Base-by-base conservation (phyloP, 2,329 filamentous ascomycete species). In the Penicillium sp. region DNA sequence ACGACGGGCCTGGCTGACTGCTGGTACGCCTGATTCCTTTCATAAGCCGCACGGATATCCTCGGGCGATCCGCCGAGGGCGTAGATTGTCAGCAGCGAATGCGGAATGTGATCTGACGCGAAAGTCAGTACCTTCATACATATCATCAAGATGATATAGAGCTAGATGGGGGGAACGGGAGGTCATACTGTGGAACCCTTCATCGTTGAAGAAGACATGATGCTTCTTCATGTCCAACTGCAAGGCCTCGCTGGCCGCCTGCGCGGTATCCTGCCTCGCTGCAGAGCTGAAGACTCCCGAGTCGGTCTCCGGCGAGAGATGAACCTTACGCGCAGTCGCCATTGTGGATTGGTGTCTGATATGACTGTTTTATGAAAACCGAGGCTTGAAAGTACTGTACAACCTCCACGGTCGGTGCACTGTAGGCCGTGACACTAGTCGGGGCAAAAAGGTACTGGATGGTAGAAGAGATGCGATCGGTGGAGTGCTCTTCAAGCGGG, bases 141-240 rank as follows among this genome's bases (percentile, higher is more conserved):
- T 6, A 12, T 31, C 6, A 41, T 6, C n/a, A 11, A 10, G 5
- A 11, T 7, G 3, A 2, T 31, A n/a, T 31, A n/a, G 38, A 43
- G 12, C 17, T 7, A 11, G 12, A 3, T 41, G 17, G 3, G 22
- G 3, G 17, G 15, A 45, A 38, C 20, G 48, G n/a, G n/a, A 20
- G 15, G 20, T 67, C 69, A 22, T 64, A 79, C 77, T 91, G 70
- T 97, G 93, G 63, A 90, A 96, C 0, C 89, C 89, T 1, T 75
- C 70, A 0, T 83, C 61, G 62, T 95, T 96, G 81, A 92, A 96
- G 77, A 89, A 96, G 59, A 92, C 88, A 71, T 96, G 90, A 67
- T 92, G 86, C 37, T 77, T 78, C 31, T 84, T 84, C 64, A 95
- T 83, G 69, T 96, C 92, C 58, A 87, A 79, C 71, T 96, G 90